phyloP scores from a whole-genome alignment of 2,329 filamentous ascomycete genomes.

The Penicillium vulpinum region DNA sequence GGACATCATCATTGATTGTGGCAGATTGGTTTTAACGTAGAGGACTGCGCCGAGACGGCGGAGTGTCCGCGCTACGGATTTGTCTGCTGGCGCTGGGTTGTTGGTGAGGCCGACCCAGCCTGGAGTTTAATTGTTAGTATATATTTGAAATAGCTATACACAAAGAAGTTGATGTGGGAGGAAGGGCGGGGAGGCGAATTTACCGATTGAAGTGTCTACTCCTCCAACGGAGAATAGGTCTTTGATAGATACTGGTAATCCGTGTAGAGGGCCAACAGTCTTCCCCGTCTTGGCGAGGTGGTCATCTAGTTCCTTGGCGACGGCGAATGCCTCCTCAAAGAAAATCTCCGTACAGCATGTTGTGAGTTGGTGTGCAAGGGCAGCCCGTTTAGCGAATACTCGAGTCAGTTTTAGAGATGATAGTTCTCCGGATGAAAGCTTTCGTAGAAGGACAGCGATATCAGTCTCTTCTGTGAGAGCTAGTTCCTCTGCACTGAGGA shows the following conservation, averaged over 20 bases:
- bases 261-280: conserved; percentile 59
- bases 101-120: conserved; percentile 28
- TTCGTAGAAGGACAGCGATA: conserved; percentile 23
- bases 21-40: conserved; percentile 28
- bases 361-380: conserved; percentile 36
- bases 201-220: conserved; percentile 28
- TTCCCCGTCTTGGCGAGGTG: conserved; percentile 40
- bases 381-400: conserved; percentile 42
- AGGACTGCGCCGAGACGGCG: conserved; percentile 25
- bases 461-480: conserved; percentile 27
- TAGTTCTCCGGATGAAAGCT: conserved; percentile 22
- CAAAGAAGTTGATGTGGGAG: no score
- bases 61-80: conserved; percentile 24
- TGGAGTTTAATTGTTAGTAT: background rate
- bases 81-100: conserved; percentile 18
- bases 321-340: conserved; percentile 50
- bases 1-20: conserved; percentile 31
- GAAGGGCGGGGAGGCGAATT: no score
- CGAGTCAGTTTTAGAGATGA: conserved; percentile 26
- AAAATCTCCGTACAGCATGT: conserved; percentile 54
- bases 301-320: conserved; percentile 49
- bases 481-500: conserved; percentile 19
- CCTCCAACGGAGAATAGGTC: conserved; percentile 32
- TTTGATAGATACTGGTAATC: conserved; percentile 56
- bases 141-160: background rate